Base-by-base conservation (phyloP, 306 rosid genomes). In the Begonia masoniana region DNA sequence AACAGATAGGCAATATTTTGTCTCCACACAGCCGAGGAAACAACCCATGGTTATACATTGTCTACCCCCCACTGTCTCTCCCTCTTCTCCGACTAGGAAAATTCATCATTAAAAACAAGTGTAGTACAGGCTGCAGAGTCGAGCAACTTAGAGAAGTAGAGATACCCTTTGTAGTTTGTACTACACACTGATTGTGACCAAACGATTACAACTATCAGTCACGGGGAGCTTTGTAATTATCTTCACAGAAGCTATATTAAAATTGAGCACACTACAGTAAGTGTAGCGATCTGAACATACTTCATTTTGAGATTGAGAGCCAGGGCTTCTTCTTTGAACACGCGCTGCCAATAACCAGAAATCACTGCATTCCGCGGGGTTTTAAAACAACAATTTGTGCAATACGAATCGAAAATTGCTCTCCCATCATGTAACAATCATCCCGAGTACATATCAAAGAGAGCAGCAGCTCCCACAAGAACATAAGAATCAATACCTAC, bases 291-390 rank as follows among this genome's bases (percentile, higher is more conserved):
- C 83, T 14, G 72, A 68, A 41, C 62, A 57, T 54, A 75, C 54
- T 52, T 61, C 64, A 12, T 77, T 79, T 59, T 48, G 62, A 70
- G 54, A 69, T 79, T 73, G 23, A 78, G 56, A 31, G 77, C 72
- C 80, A 80, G 62, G 43, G 93, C 77, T 68, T 82, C 74, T 60
- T 59, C 59, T 57, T 74, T 60, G 71, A 42, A 58, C 60, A 68
- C 78, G 57, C 68, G 56, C 50, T 77, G 82, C 58, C 82, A 79
- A 69, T 77, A 75, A 10, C 93, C 85, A 1, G 85, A 73, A 58
- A 82, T 55, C 82, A 86, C 67, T 47, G 95, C 95, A 73, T 82
- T 82, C 93, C 95, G 73, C 10, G 95, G 93, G 0, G 74, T 61
- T 26, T 72, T 82, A 52, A 77, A 59, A 31, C 56, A 17, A 55